A percentile compares a stretch with the other conserved stretches of the same genome.
phyloP scores from a whole-genome alignment of 225 moss, liverwort and hornwort genomes.

The Climacium dendroides region DNA sequence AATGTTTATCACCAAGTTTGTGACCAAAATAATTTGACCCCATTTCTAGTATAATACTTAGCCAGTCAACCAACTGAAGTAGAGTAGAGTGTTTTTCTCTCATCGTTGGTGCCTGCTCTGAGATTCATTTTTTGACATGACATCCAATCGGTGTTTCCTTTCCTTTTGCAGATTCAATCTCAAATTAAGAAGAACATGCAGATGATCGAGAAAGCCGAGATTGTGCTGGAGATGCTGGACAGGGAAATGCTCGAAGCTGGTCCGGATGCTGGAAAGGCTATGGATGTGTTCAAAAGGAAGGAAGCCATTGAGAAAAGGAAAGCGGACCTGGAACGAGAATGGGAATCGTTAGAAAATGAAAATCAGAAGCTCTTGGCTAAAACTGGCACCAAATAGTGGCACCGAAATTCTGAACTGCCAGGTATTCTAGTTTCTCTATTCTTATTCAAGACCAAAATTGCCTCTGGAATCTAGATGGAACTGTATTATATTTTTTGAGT shows the following conservation, averaged over 20 bases:
- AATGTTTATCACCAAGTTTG: background rate
- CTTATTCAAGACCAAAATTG: no score
- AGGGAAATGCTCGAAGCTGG: constrained; percentile 74
- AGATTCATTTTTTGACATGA: background rate
- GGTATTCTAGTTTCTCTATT: background rate
- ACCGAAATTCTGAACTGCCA: background rate
- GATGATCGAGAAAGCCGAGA: constrained; percentile 72
- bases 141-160: background rate
- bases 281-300: constrained; percentile 64
- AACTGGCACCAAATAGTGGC: background rate
- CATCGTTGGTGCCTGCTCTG: background rate
- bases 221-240: constrained; percentile 44
- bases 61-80: background rate
- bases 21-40: background rate
- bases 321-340: constrained; percentile 49
- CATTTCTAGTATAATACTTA: background rate
- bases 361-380: constrained; percentile 21
- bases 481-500: background rate
- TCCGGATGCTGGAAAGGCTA: constrained; percentile 55
- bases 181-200: constrained; percentile 70
- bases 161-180: constrained; percentile 41
- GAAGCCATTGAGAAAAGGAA: constrained; percentile 32
- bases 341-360: constrained; percentile 70
- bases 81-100: no score
- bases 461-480: background rate